Evolutionary conservation across 163 green algal genomes (phyloP), one percentile per base, ranked within the genome.

Genomic region (Scenedesmus sp.): DNA sequence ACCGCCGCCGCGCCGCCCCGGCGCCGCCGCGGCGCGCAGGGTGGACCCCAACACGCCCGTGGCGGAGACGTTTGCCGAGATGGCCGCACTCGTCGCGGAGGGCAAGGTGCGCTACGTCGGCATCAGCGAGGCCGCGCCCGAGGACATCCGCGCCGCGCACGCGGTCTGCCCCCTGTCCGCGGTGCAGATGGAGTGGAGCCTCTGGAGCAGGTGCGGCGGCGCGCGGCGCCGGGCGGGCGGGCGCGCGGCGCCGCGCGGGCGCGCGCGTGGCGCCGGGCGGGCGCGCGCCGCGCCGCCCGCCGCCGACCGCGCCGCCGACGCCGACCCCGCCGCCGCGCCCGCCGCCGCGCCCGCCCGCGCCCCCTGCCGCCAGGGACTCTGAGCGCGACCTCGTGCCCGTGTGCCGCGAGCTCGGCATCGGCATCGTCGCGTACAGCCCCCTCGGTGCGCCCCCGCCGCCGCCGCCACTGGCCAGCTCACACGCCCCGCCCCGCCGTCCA

Each of bases 381-480:
- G 67, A 76, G 86, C 48, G 70, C 2, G 84, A 91, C 29, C 36
- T 93, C 28, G 77, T 95, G 14, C 88, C 89, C 1, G 71, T 75
- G 4, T 90, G 83, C 42, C 78, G 88, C 0, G 89, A 94, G 88
- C 82, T 95, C 56, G 91, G 88, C 48, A 93, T 95, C 33, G 87
- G 86, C 26, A 87, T 95, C 24, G 84, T 95, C 4, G 80, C 85
- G 33, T 95, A 93, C 85, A 84, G 56, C 26, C 90, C 89, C 0
- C 80, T 94, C 44, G n/a, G n/a, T n/a, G n/a, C n/a, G n/a, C n/a
- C n/a, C n/a, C n/a, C n/a, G n/a, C n/a, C n/a, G n/a, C n/a, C n/a
- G n/a, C n/a, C n/a, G 85, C 62, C 24, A 75, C 85, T 9, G 88
- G 90, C 47, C 85, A 92, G 48, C 82, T 94, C 10, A 89, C 87